Evolutionary conservation across 345 rosid genomes (phyloP), one percentile per base, ranked within the genome.

Genomic region (Rubroshorea leprosula): DNA sequence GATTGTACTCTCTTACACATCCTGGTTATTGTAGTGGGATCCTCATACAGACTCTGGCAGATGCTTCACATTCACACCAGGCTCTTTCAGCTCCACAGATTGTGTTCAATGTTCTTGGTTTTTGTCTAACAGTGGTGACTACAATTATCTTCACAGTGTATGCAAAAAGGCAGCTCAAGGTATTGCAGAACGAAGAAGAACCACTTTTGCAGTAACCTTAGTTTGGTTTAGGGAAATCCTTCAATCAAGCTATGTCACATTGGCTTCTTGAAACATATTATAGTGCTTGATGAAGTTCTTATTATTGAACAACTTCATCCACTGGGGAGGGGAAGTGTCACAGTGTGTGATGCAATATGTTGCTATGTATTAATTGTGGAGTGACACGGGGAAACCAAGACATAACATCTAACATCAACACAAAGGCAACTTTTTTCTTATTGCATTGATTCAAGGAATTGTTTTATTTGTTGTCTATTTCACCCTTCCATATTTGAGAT

Each of bases 21-120:
- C 21, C 65, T 57, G 21, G 5, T 35, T 74, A 7, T 68, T 80
- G 81, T 82, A 93, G 99, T 35, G 99, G 99, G 48, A 83, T 82
- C 60, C 69, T 93, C 61, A 77, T 87, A 64, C 65, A 78, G 68
- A 75, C 97, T 7, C 74, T 93, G 64, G 99, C 99, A 1, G 97
- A 89, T 76, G 99, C 96, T 77, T 85, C 99, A 45, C 65, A 75
- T 3, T 77, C 82, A 47, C 66, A 57, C 22, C 96, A 60, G 25
- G 20, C 57, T 0, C 83, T 89, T 41, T 87, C 99, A 23, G 86
- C 78, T 44, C 72, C 83, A 61, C 96, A 93, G 81, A 83, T 93
- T 35, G 54, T 83, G 58, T 77, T 93, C 50, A 89, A 81, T 58
- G 83, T 80, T 50, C 64, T 79, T 39, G 97, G 99, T 54, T 93